Evolutionary conservation across 805 yeast genomes (phyloP), one percentile per base, ranked within the genome.

Genomic region (Schwanniomyces sp.): DNA sequence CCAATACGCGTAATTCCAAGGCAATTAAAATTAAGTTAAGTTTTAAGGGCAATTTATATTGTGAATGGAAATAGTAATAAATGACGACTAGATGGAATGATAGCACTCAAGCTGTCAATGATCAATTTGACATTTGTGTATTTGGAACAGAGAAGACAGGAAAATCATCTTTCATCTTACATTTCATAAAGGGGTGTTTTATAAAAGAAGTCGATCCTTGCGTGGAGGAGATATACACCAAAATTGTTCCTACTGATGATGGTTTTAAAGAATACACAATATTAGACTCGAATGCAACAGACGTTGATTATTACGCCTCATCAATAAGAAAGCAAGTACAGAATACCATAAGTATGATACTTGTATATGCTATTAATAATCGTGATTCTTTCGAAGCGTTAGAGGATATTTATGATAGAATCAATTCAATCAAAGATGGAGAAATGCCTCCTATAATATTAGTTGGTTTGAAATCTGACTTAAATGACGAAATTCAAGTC

Each of bases 381-480:
- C 40, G 54, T 8, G 59, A 55, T 7, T 60, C 70, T 2, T 69
- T 68, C 40, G 59, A 59, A 26, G 59, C 55, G 8, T 45, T 67
- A 10, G 67, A 63, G 18, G 70, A 69, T 29, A 43, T 62, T 40
- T 54, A 58, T 27, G 61, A 63, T n/a, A 50, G 63, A 34, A 49
- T 70, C 0, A 34, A 29, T 18, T 49, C 58, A 7, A 41, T 66
- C 3, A 53, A 67, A 39, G 51, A 46, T 0, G 24, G 24, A 32
- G 56, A 56, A 4, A 43, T 59, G 32, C 72, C 72, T 10, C 70
- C 70, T 0, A 51, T 68, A 5, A 59, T 63, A 2, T 46, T 72
- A 10, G 69, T 61, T 16, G 73, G 67, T 0, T 53, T 69, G 16
- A 67, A 66, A 44, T 40, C 55, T 24, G 75, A 71, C 41, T 40